Evolutionary conservation across 768 basidiomycete species (phyloP), one percentile per base, ranked within the genome.

Genomic region (Psilocybe subaeruginosa): DNA sequence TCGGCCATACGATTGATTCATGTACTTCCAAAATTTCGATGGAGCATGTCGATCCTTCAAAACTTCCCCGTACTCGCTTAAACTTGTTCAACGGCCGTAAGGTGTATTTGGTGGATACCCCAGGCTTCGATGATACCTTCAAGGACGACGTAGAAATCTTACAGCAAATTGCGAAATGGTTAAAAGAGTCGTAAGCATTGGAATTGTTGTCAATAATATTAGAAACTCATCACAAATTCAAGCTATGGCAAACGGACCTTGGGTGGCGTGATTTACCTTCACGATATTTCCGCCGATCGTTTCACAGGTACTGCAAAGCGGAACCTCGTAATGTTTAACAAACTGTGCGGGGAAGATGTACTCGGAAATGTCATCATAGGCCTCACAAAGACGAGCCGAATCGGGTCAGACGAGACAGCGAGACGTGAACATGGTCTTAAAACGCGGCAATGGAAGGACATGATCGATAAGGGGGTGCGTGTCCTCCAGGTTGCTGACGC

Each of bases 231-330:
- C 11, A 35, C 6, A 11, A 35, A 7, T 35, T 11, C 33, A 35
- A 43, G 49, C 14, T 41, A 41, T 17, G 9, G 52, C 6, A 23
- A 43, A 30, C 17, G n/a, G 11, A 35, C 39, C 6, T 23, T 52
- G 2, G 58, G 51, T 12, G 58, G 58, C 6, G 58, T 59, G 11
- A 59, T 59, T 11, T 59, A 54, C 17, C 58, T 59, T 35, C 58
- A 59, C 16, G 51, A 59, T 33, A 46, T 59, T 4, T 43, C 51
- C 3, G 41, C 31, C 14, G 35, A 41, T n/a, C 51, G 58, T 8
- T 59, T 54, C 29, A 45, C 51, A 3, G 52, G 58, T 12, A 46
- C 58, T 8, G 41, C 41, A 12, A 33, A 41, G 14, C 51, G 52
- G 9, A 54, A 53, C 30, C 30, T 54, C 11, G 19, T 43, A 4